These are phyloP conservation scores for Actinidia arguta DNA, from an alignment of 179 eudicot species.

Conservation along the genomic window DNA sequence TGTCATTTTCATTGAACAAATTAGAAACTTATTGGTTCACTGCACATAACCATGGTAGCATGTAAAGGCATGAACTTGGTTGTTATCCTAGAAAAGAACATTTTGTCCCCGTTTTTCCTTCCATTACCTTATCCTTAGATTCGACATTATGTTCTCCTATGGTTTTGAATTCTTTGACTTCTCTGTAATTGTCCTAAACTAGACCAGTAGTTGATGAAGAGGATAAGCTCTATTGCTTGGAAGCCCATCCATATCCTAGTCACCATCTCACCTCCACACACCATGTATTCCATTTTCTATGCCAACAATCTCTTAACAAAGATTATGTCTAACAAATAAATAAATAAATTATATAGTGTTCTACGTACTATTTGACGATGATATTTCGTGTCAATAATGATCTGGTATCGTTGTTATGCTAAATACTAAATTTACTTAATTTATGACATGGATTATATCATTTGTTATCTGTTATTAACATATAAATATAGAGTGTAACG, in stretches of 20 bases:
- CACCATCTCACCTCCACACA: constrained; percentile 27
- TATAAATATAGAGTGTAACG: too few relatives aligned
- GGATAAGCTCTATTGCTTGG: constrained; percentile 35
- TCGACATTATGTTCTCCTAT: constrained; percentile 35
- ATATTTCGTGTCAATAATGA: too few relatives aligned
- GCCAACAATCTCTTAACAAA: constrained; percentile 8
- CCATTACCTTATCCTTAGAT: constrained; percentile 36
- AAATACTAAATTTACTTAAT: too few relatives aligned
- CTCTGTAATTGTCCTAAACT: background rate
- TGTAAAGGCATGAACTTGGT: background rate
- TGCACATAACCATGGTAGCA: background rate
- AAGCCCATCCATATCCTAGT: constrained; percentile 43
- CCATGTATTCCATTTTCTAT: background rate
- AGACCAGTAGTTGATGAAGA: background rate
- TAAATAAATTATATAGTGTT: too few relatives aligned
- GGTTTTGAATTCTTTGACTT: constrained; percentile 31
- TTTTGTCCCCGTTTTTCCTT: background rate
- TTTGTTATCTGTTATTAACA: too few relatives aligned
- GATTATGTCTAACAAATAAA: constrained; percentile 10
- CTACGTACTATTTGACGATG: too few relatives aligned
- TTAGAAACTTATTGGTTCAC: too few relatives aligned
- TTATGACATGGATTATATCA: too few relatives aligned
- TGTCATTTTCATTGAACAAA: too few relatives aligned
- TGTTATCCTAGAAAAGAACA: background rate
- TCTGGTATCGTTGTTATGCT: too few relatives aligned